Evolutionary conservation across 2,329 filamentous ascomycete genomes (phyloP).

Genomic region (Neopestalotiopsis sp.): DNA sequence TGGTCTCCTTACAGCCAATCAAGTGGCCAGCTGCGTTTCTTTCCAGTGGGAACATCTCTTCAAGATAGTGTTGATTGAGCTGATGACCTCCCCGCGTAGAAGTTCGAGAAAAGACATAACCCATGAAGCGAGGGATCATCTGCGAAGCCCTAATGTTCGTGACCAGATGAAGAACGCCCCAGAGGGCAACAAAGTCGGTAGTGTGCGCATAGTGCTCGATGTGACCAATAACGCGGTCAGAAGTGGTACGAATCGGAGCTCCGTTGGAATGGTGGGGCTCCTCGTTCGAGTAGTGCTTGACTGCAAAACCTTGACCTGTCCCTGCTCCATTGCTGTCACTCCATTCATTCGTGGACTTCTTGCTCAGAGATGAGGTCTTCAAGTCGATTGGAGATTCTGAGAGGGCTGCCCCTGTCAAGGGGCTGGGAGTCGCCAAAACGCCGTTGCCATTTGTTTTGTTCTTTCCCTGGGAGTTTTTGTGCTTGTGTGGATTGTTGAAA

Average conservation of each 20-base stretch:
- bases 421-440: neutral
- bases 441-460: constrained; percentile 42
- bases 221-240: constrained; percentile 64
- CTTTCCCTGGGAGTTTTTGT: constrained; percentile 48
- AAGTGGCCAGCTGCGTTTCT: constrained; percentile 47
- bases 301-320: constrained; percentile 33
- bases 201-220: constrained; percentile 84
- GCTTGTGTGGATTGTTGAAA: constrained; percentile 76
- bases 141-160: constrained; percentile 49
- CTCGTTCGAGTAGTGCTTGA: constrained; percentile 38
- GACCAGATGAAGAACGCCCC: constrained; percentile 75
- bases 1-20: constrained; percentile 51
- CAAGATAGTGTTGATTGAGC: constrained; percentile 66
- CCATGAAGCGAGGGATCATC: constrained; percentile 64
- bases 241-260: constrained; percentile 35
- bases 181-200: constrained; percentile 75
- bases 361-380: constrained; percentile 15
- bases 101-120: constrained; percentile 63
- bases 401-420: constrained; percentile 42
- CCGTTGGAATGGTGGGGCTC: constrained; percentile 20
- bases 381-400: constrained; percentile 36
- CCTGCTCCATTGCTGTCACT: neutral
- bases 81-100: constrained; percentile 60
- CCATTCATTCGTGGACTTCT: neutral
- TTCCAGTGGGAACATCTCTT: constrained; percentile 64